Percentiles rank a stretch among this genome's conserved stretches.
phyloP scores from a whole-genome alignment of 2,329 filamentous ascomycete genomes.

The Chaetothyriales sp. region DNA sequence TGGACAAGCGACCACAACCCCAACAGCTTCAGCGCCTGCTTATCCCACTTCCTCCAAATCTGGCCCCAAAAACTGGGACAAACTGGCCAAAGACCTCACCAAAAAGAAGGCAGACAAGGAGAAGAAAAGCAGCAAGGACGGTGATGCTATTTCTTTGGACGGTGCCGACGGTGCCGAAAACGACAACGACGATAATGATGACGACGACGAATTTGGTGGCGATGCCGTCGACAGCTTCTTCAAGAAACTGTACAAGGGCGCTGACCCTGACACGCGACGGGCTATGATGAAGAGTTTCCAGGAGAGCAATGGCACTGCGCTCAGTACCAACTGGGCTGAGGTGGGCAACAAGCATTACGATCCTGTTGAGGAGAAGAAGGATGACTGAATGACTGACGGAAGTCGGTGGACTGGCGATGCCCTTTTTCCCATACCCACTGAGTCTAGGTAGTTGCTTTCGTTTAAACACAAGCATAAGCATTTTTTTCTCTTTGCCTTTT shows the following conservation, averaged over 20 bases:
- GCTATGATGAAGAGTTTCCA: slow-evolving; percentile 97
- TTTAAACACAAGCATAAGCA: too few relatives aligned
- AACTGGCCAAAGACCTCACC: slow-evolving; percentile 44
- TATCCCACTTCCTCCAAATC: slow-evolving; percentile 79
- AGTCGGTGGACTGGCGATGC: not conserved
- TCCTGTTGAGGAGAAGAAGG: slow-evolving; percentile 15
- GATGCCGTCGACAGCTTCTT: slow-evolving; percentile 59
- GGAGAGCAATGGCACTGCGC: slow-evolving; percentile 82
- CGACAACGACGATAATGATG: slow-evolving; percentile 37
- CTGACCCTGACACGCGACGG: slow-evolving; percentile 64
- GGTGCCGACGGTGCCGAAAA: slow-evolving; percentile 19
- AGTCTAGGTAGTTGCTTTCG: too few relatives aligned
- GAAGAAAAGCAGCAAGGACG: slow-evolving; percentile 17
- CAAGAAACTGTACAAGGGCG: slow-evolving; percentile 68
- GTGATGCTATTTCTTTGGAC: slow-evolving; percentile 29
- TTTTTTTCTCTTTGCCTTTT: too few relatives aligned
- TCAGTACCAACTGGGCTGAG: slow-evolving; percentile 86
- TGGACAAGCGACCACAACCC: slow-evolving; percentile 8
- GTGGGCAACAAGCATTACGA: slow-evolving; percentile 61
- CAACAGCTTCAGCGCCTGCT: slow-evolving; percentile 34
- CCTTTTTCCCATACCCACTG: too few relatives aligned
- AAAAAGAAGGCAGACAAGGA: slow-evolving; percentile 21
- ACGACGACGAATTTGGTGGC: slow-evolving; percentile 27
- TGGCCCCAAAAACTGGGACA: slow-evolving; percentile 89
- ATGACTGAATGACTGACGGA: slow-evolving; percentile 2